Evolutionary conservation across 2,329 filamentous ascomycete genomes (phyloP), one percentile per base, ranked within the genome.

Genomic region (Aureobasidium sp.): DNA sequence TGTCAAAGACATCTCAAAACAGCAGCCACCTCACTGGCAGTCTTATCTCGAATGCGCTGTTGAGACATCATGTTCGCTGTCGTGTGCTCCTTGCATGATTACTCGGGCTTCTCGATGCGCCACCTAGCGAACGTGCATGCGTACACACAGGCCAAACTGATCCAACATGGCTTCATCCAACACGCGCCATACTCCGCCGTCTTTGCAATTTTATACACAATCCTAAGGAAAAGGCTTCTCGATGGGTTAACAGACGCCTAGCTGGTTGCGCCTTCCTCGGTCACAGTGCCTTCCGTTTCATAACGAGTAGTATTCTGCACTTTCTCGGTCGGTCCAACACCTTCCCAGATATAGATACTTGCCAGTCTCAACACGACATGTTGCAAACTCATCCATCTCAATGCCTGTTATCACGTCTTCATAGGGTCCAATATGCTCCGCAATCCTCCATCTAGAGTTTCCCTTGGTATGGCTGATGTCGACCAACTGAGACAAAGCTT

Each of bases 391-490:
- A 41, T 51, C 32, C 8, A 41, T 42, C n/a, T 25, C 37, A 4
- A 29, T 53, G 29, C 30, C 27, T 40, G 34, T 30, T 19, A 21
- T 19, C 17, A n/a, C 24, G 19, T 11, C 41, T 39, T 30, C 30
- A 19, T 29, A 49, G 16, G 29, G 30, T 16, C 14, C 32, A 49
- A 38, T 21, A 66, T 68, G 64, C 60, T 67, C 14, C 62, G 59
- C n/a, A 60, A 57, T 40, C 58, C 57, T 6, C 56, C 63, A 14
- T 61, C 64, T 11, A 60, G 58, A 27, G 58, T 68, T 55, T 54
- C 56, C 6, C 61, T 67, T 45, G 63, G 59, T 11, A 44, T 57
- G 21, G 56, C 59, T 22, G 66, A 68, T 53, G 54, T 65, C 24
- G 48, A 53, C 19, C 63, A 61, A 29, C 58, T 62, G 45, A 58